Evolutionary conservation across 192 early-diverging fungal genomes (phyloP).

Genomic region (Podila epigama): DNA sequence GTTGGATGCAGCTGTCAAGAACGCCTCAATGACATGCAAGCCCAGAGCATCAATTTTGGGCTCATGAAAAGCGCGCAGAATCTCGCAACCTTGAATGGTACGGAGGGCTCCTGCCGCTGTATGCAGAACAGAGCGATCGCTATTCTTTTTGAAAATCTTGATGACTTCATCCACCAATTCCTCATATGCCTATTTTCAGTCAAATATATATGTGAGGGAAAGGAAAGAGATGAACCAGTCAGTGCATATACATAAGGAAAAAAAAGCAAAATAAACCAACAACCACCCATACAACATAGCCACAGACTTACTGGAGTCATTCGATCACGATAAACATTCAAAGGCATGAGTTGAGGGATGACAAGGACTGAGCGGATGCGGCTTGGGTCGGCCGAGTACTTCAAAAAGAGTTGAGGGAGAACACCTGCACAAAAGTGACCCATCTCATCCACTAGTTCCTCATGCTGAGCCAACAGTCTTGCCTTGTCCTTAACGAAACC

Average conservation of each 20-base stretch:
- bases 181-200: constrained; percentile 58
- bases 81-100: constrained; percentile 45
- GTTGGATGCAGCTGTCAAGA: constrained; percentile 9
- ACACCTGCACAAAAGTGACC: constrained; percentile 50
- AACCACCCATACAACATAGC: background rate
- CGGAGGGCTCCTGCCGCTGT: constrained; percentile 52
- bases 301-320: constrained; percentile 46
- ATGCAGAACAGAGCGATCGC: constrained; percentile 38
- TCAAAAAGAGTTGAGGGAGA: constrained; percentile 54
- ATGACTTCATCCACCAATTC: constrained; percentile 54
- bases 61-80: constrained; percentile 47
- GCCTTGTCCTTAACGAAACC: constrained; percentile 49
- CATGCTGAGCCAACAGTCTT: constrained; percentile 43
- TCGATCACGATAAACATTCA: constrained; percentile 57
- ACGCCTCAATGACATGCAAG: constrained; percentile 16
- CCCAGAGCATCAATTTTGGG: constrained; percentile 42
- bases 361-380: constrained; percentile 50
- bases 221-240: background rate
- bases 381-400: constrained; percentile 52
- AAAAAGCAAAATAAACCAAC: background rate
- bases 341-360: constrained; percentile 54
- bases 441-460: constrained; percentile 49
- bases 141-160: constrained; percentile 54
- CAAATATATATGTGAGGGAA: too few relatives aligned
- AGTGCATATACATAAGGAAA: too few relatives aligned